Evolutionary conservation across 768 basidiomycete genomes (phyloP), one percentile per base, ranked within the genome.

Genomic region (Lentinus tigrinus): DNA sequence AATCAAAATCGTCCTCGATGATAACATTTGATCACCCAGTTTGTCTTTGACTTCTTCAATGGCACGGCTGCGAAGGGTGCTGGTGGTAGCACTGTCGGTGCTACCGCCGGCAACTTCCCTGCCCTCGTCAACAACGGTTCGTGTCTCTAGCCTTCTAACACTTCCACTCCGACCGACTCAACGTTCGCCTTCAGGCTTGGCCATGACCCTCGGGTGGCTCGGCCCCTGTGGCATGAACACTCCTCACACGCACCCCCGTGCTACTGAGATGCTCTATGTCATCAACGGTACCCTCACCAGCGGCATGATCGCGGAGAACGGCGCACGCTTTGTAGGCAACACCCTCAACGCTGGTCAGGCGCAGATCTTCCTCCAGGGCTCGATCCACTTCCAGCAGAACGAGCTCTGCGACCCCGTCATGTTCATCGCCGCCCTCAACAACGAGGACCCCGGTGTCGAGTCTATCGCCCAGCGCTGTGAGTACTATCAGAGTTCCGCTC

Each of bases 211-310:
- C 26, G 70, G 70, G 13, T 64, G 62, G 60, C 59, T 71, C 19
- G 69, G 65, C 52, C 70, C 71, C 2, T 72, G 71, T 54, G 70
- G 69, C 7, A 65, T 70, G 69, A 73, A 75, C 67, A 74, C 70
- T 9, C 73, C 73, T 11, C 73, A 75, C 61, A 68, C 65, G 4
- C 73, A 74, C 50, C 72, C 71, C 7, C 72, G 72, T 27, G 73
- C 72, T 10, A 69, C 69, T 19, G 73, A 75, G 65, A 62, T 75
- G 28, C 53, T 69, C 52, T 71, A 69, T 56, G 54, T 64, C 36
- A 59, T 72, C 47, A 68, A 72, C 47, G 70, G 70, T n/a, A 65
- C 67, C 42, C 34, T 71, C 31, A 59, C 52, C 7, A 60, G 58
- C 24, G 70, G 71, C 46, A 63, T 69, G 52, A 53, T 72, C 36